Conservation (phyloP, 2,329 filamentous ascomycete genomes). For the Aspergillus sergii region DNA sequence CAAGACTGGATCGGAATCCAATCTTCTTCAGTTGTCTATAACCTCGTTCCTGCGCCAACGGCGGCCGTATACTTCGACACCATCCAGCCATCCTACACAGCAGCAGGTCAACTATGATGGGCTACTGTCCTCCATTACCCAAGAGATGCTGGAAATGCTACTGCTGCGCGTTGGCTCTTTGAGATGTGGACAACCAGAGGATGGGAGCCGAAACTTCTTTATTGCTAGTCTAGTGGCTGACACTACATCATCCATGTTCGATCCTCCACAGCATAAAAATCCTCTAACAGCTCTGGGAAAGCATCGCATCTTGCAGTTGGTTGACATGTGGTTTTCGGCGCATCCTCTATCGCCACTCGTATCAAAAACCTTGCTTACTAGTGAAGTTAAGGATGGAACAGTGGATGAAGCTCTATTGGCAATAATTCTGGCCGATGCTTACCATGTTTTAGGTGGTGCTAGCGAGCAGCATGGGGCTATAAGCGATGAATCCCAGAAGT, state of each 20-base stretch:
- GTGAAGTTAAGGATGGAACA: constrained; percentile 42
- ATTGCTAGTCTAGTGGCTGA: constrained; percentile 8
- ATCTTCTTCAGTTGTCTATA: constrained; percentile 7
- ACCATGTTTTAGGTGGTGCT: not conserved
- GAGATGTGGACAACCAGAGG: not conserved
- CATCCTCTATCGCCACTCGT: constrained; percentile 46
- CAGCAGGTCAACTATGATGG: constrained; percentile 3
- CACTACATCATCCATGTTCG: constrained; percentile 8
- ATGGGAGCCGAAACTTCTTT: not conserved
- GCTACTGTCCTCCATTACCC: constrained; percentile 8
- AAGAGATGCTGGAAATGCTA: constrained; percentile 12
- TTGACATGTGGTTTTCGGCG: constrained; percentile 47
- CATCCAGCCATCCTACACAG: not conserved
- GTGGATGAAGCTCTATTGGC: constrained; percentile 45
- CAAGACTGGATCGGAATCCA: not conserved
- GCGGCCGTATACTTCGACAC: not conserved
- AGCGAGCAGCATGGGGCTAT: not conserved
- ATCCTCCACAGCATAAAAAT: not conserved
- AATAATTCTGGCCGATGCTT: constrained; percentile 43
- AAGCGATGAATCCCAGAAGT: not conserved
- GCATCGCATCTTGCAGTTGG: constrained; percentile 29
- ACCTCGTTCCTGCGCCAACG: not conserved
- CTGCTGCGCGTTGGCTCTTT: constrained; percentile 7
- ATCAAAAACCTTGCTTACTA: constrained; percentile 46
- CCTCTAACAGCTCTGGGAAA: constrained; percentile 18